These are phyloP conservation scores for Phytophthora fragariae DNA, from an alignment of 352 stramenopile species.

Conservation along the genomic window DNA sequence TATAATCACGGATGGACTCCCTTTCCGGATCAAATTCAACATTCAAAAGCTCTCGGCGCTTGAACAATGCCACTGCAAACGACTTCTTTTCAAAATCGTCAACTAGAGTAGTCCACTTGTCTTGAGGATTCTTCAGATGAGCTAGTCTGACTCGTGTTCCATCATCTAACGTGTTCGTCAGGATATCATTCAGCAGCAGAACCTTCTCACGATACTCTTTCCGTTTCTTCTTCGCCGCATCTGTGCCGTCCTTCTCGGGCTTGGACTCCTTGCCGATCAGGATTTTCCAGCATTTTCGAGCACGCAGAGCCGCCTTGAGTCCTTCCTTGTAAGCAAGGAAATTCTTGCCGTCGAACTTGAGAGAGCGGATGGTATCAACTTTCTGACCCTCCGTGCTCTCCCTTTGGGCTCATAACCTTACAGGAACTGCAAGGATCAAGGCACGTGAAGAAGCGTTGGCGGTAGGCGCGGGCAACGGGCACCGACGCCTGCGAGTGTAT, in stretches of 20 bases:
- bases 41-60: constrained; percentile 3
- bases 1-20: constrained; percentile 3
- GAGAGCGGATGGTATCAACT: constrained; percentile 10
- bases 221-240: neutral
- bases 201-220: constrained; percentile 19
- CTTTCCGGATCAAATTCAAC: constrained; percentile 5
- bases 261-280: constrained; percentile 16
- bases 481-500: too few species aligned
- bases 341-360: constrained; percentile 20
- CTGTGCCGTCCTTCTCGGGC: constrained; percentile 1
- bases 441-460: too few species aligned
- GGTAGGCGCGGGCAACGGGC: too few species aligned
- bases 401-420: constrained; percentile 21
- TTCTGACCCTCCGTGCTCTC: neutral
- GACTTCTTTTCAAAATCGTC: constrained; percentile 25
- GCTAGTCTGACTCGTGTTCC: constrained; percentile 14
- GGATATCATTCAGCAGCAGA: constrained; percentile 18
- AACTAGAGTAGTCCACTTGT: constrained; percentile 16
- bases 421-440: too few species aligned
- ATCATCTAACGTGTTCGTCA: constrained; percentile 24
- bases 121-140: constrained; percentile 20
- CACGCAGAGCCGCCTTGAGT: constrained; percentile 11
- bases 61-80: constrained; percentile 13
- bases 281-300: constrained; percentile 19
- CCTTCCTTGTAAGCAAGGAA: constrained; percentile 19